A percentile compares a stretch with the other conserved stretches of the same genome.
Evolutionary conservation across 139 green algal species (phyloP).

Genomic region (Haematococcus sp.): DNA sequence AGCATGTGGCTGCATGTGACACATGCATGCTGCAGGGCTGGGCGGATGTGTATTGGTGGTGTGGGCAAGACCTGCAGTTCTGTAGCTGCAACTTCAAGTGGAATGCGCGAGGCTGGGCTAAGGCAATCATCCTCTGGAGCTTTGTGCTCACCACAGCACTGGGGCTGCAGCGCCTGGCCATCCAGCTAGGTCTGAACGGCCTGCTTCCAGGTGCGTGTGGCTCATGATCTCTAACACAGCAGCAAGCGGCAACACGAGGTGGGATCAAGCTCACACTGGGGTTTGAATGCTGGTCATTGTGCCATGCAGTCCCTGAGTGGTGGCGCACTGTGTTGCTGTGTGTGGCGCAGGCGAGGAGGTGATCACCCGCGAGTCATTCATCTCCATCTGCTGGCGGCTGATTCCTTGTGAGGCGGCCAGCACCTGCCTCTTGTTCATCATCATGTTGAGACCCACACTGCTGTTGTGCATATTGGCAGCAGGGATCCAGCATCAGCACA

Average conservation of each 20-base stretch:
- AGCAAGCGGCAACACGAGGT: no score
- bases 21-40: slow-evolving; percentile 27
- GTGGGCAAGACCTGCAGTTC: slow-evolving; percentile 56
- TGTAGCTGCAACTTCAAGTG: slow-evolving; percentile 74
- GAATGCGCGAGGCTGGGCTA: slow-evolving; percentile 66
- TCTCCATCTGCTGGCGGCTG: slow-evolving; percentile 80
- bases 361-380: slow-evolving; percentile 73
- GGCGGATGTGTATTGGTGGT: slow-evolving; percentile 82
- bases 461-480: no score
- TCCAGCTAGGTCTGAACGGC: slow-evolving; percentile 59
- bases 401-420: slow-evolving; percentile 54
- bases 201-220: slow-evolving; percentile 62
- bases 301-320: no score
- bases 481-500: no score
- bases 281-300: no score
- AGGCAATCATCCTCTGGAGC: slow-evolving; percentile 70
- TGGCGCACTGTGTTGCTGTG: neutral
- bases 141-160: slow-evolving; percentile 64
- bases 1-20: no score
- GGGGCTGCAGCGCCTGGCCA: slow-evolving; percentile 57
- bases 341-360: slow-evolving; percentile 69
- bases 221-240: no score
- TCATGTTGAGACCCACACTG: no score
- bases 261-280: no score
- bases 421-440: no score